Evolutionary conservation across 192 early-diverging fungal genomes (phyloP).

Genomic region (Coemansia sp.): DNA sequence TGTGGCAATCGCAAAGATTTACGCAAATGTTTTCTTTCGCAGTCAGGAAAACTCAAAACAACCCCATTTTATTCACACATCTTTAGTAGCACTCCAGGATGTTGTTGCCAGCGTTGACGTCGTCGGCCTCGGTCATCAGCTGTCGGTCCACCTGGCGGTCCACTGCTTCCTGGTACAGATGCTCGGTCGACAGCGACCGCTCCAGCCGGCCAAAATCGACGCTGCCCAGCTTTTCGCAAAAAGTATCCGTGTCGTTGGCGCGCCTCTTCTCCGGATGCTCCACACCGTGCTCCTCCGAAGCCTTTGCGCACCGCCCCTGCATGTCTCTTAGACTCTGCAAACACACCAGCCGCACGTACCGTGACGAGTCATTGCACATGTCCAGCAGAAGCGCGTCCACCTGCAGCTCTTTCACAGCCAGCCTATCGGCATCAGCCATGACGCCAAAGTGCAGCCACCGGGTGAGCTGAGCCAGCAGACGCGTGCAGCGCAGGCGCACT

Average conservation of each 20-base stretch:
- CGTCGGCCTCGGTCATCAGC: slow-evolving; percentile 42
- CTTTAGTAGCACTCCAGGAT: slow-evolving; percentile 48
- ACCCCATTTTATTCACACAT: background rate
- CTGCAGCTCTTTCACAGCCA: slow-evolving; percentile 14
- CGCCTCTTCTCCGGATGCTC: background rate
- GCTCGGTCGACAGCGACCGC: slow-evolving; percentile 33
- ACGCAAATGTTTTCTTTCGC: too few species aligned
- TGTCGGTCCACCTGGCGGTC: slow-evolving; percentile 43
- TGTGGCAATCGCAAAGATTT: too few species aligned
- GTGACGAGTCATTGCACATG: slow-evolving; percentile 47
- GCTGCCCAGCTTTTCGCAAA: slow-evolving; percentile 22
- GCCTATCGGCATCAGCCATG: background rate
- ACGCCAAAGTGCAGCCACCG: slow-evolving; percentile 9
- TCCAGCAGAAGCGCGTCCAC: slow-evolving; percentile 32
- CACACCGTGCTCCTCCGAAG: background rate
- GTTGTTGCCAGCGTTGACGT: slow-evolving; percentile 50
- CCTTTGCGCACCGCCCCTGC: slow-evolving; percentile 10
- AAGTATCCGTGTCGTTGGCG: background rate
- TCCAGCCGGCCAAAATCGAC: slow-evolving; percentile 41
- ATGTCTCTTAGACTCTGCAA: slow-evolving; percentile 17
- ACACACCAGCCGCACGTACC: slow-evolving; percentile 48
- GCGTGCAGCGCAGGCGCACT: slow-evolving; percentile 45
- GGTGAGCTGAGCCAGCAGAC: slow-evolving; percentile 17
- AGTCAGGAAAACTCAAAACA: background rate
- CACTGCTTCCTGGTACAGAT: slow-evolving; percentile 52